Conservation (phyloP, 345 rosid species). For the Citrus unshiu region DNA sequence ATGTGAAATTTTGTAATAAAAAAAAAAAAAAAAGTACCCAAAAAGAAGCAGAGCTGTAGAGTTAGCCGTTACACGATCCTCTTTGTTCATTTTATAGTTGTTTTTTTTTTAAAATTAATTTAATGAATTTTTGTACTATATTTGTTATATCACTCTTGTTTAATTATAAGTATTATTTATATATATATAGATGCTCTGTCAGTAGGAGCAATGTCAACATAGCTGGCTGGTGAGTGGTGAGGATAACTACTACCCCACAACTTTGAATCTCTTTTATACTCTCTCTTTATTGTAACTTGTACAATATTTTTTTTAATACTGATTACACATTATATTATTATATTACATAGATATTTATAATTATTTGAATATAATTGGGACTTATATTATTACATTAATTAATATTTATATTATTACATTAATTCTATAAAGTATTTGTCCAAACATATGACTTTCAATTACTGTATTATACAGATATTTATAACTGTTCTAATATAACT, state of each 20-base stretch:
- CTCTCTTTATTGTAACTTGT: background rate
- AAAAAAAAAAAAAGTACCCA: background rate
- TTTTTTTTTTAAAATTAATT: background rate
- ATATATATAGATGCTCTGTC: background rate
- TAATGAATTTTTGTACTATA: background rate
- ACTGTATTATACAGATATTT: no score
- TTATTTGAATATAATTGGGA: no score
- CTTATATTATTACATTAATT: no score
- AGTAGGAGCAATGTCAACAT: slow-evolving; percentile 46
- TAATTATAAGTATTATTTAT: background rate
- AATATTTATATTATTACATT: no score
- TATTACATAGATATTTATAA: no score
- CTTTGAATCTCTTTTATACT: slow-evolving; percentile 20
- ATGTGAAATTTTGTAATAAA: background rate
- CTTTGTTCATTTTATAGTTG: background rate
- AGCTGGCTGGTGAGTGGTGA: slow-evolving; percentile 63
- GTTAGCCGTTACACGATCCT: slow-evolving; percentile 11
- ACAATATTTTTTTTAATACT: background rate
- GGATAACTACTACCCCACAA: slow-evolving; percentile 33
- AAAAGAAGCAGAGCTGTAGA: slow-evolving; percentile 2
- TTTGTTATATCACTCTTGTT: background rate
- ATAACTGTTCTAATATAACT: no score
- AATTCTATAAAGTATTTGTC: no score
- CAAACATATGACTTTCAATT: no score
- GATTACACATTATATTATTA: no score